Base-by-base conservation (phyloP, 2,329 filamentous ascomycete genomes). In the Leptodontidium sp. region DNA sequence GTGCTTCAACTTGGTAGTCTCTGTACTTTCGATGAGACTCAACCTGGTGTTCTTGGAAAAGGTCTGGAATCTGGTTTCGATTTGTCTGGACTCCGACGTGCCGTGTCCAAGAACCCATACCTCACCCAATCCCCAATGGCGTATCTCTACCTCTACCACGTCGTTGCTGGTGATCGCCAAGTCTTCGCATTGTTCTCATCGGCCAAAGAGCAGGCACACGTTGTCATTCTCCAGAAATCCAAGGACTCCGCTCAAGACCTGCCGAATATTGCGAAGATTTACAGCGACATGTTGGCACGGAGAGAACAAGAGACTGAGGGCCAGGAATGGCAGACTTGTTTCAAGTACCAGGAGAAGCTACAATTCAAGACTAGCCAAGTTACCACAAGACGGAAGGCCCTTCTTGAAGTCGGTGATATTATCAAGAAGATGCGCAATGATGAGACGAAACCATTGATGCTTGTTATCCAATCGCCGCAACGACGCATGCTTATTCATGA, bases 61-160 rank as follows among this genome's bases (percentile, higher is more conserved):
- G 96, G 96, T 65, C 83, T 99, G 8, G 96, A 99, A 74, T 91
- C 95, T 75, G 97, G 96, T 0, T 99, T 99, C 75, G 94, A 98
- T 73, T 85, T 99, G 2, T 87, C 87, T 12, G 87, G 92, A 7
- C 82, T 99, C 55, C 89, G 90, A 73, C 88, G 90, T 61, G 84
- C 89, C 21, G 87, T 90, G 0, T 80, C 86, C 0, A 91, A 93
- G 76, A 84, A 86, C 58, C 86, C 91, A 0, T 99, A 99, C 76
- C 88, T 99, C 2, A 87, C 91, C 21, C 86, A 90, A 1, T 88
- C 90, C 0, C 85, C 88, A 0, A 85, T 98, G 78, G 90, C 90
- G 24, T 99, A 97, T 78, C 85, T 98, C 65, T 98, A 96, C 77
- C 84, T 99, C 35, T 98, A 97, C 67, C 96, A 99, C 80, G 91